phyloP scores from a whole-genome alignment of 2,329 filamentous ascomycete genomes.

The Phaeophleospora eucalypticola region DNA sequence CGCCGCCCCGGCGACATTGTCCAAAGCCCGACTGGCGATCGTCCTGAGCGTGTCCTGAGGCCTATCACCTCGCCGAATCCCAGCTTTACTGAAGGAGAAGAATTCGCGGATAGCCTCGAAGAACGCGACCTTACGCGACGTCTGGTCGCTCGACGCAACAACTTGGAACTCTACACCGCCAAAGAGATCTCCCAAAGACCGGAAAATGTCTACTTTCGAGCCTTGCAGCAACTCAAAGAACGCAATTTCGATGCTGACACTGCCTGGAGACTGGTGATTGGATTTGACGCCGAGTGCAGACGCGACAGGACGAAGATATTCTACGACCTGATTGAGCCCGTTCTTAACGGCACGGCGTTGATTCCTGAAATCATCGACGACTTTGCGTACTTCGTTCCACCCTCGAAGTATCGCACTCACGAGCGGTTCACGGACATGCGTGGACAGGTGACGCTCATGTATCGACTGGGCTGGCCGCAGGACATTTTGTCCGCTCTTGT shows the following conservation, averaged over 20 bases:
- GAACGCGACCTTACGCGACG: not conserved
- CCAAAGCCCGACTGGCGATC: no score
- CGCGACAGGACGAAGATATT: not conserved
- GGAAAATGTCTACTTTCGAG: not conserved
- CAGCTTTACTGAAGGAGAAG: no score
- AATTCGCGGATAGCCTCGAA: not conserved
- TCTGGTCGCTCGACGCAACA: not conserved
- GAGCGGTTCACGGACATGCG: not conserved
- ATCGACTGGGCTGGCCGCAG: not conserved
- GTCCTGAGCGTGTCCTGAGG: not conserved
- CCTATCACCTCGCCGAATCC: no score
- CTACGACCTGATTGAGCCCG: not conserved
- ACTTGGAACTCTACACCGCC: not conserved
- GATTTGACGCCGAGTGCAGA: not conserved
- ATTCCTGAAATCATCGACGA: not conserved
- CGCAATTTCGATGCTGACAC: not conserved
- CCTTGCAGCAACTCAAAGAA: not conserved
- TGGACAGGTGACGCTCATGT: not conserved
- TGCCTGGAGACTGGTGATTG: not conserved
- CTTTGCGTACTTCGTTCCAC: not conserved
- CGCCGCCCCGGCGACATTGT: no score
- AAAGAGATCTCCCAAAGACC: not conserved
- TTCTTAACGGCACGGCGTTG: not conserved
- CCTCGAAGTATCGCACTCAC: not conserved
- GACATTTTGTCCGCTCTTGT: not conserved